Evolutionary conservation across 1,284 basidiomycete species (phyloP).

Genomic region (Trichosporon asahii): DNA sequence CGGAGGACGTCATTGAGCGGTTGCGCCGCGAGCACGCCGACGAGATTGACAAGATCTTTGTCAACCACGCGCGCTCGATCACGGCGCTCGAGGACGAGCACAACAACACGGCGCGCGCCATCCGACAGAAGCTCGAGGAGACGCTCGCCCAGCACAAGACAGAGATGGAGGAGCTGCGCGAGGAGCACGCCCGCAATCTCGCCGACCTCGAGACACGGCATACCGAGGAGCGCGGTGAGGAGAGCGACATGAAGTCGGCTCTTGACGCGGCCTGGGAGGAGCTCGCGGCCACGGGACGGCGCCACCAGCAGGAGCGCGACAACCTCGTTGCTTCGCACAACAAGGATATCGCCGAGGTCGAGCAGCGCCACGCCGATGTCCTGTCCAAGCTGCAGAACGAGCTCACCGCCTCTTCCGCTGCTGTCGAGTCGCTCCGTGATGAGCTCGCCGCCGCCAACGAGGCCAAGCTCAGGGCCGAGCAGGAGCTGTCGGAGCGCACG

Average conservation of each 20-base stretch:
- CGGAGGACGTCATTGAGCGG: constrained; percentile 24
- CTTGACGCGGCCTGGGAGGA: constrained; percentile 27
- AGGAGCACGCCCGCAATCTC: constrained; percentile 21
- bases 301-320: constrained; percentile 28
- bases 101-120: constrained; percentile 12
- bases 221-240: constrained; percentile 13
- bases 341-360: constrained; percentile 24
- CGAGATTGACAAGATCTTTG: constrained; percentile 24
- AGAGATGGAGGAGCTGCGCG: constrained; percentile 27
- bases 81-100: constrained; percentile 25
- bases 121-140: constrained; percentile 19
- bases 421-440: constrained; percentile 18
- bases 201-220: constrained; percentile 25
- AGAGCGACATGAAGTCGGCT: constrained; percentile 20
- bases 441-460: constrained; percentile 19
- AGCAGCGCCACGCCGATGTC: constrained; percentile 25
- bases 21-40: constrained; percentile 36
- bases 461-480: constrained; percentile 24
- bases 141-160: constrained; percentile 15
- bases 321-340: constrained; percentile 28
- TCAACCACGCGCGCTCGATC: constrained; percentile 19
- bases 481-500: constrained; percentile 17
- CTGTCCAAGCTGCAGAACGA: constrained; percentile 22
- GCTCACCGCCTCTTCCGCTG: constrained; percentile 15
- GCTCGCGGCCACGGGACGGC: constrained; percentile 18